phyloP scores from a whole-genome alignment of 73 alveolate species.

The Durusdinium trenchii region DNA sequence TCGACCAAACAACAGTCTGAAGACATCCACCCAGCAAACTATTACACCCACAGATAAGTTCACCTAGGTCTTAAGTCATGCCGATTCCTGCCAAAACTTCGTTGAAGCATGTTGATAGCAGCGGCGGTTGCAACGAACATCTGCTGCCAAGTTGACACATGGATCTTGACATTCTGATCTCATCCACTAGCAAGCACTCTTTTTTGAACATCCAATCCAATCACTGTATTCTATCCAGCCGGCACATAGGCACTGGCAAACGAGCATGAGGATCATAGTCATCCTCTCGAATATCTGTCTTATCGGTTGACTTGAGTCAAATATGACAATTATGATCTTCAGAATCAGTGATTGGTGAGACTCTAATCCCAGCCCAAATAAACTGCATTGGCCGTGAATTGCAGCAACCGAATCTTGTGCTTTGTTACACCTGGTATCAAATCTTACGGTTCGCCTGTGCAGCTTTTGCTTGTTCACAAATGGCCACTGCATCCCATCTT shows the following conservation, averaged over 20 bases:
- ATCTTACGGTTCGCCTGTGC: neutral
- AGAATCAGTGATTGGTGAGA: slow-evolving; percentile 21
- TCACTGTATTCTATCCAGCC: slow-evolving; percentile 2
- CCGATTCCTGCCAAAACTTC: neutral
- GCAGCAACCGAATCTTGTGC: slow-evolving; percentile 26
- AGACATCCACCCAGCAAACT: neutral
- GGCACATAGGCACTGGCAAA: neutral
- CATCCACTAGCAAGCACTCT: neutral
- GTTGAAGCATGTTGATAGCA: neutral
- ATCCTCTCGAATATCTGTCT: neutral
- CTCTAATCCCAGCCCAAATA: slow-evolving; percentile 38
- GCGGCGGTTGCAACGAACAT: too few relatives aligned
- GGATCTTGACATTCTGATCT: too few relatives aligned
- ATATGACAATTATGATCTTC: neutral
- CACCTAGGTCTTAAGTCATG: neutral
- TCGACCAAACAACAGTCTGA: neutral
- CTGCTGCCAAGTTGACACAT: too few relatives aligned
- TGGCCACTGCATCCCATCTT: slow-evolving; percentile 57
- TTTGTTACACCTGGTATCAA: too few relatives aligned
- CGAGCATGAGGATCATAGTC: slow-evolving; percentile 7
- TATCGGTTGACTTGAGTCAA: neutral
- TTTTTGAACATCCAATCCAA: slow-evolving; percentile 7
- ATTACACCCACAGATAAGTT: neutral
- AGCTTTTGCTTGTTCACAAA: neutral
- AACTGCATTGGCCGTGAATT: slow-evolving; percentile 48